Evolutionary conservation across 345 rosid genomes (phyloP).

Genomic region (Cochlearia excelsa): DNA sequence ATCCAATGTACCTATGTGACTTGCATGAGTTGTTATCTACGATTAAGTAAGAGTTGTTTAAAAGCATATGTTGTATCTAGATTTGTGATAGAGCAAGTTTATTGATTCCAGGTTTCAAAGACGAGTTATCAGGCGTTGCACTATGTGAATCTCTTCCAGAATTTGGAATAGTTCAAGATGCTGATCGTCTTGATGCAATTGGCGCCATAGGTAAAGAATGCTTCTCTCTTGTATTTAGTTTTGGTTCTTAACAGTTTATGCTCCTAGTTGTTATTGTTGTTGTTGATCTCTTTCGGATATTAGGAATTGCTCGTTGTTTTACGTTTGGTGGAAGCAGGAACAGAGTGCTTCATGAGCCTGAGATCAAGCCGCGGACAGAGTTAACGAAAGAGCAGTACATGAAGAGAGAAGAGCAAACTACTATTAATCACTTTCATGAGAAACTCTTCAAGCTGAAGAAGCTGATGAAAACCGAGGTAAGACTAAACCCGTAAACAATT

Average conservation of each 20-base stretch:
- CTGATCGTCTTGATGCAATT: slow-evolving; percentile 90
- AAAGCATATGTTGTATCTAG: not conserved
- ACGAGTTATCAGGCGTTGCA: slow-evolving; percentile 50
- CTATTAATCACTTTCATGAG: slow-evolving; percentile 66
- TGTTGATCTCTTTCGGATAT: slow-evolving; percentile 7
- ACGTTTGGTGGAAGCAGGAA: slow-evolving; percentile 84
- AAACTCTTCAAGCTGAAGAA: slow-evolving; percentile 80
- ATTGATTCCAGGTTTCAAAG: slow-evolving; percentile 67
- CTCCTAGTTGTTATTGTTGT: not conserved
- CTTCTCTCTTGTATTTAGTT: slow-evolving; percentile 12
- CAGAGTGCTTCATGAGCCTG: slow-evolving; percentile 74
- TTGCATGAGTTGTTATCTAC: slow-evolving; percentile 6
- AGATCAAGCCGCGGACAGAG: slow-evolving; percentile 57
- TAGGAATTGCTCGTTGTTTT: slow-evolving; percentile 93
- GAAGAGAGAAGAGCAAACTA: slow-evolving; percentile 79
- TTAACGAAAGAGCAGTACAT: slow-evolving; percentile 69
- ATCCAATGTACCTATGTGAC: not conserved
- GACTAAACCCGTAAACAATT: not conserved
- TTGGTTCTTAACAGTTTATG: not conserved
- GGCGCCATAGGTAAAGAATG: slow-evolving; percentile 67
- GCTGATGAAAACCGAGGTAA: slow-evolving; percentile 77
- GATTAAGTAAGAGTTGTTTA: not conserved
- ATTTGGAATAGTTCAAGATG: slow-evolving; percentile 92
- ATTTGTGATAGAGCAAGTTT: slow-evolving; percentile 3
- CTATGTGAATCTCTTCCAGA: slow-evolving; percentile 49